Conservation (phyloP, 1,284 basidiomycete species). For the Peniophora sp. region DNA sequence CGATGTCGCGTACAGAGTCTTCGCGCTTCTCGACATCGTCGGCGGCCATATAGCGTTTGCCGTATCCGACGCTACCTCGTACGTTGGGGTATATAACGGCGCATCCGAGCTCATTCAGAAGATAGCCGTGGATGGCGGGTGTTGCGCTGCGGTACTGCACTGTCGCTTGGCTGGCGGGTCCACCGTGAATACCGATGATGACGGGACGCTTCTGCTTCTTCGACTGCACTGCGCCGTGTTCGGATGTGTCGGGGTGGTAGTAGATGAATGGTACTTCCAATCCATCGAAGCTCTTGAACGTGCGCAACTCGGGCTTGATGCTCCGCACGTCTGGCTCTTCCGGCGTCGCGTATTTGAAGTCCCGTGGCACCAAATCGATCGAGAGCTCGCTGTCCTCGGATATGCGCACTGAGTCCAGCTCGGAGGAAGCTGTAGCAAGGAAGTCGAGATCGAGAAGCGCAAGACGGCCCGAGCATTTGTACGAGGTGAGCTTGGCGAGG, state of each 20-base stretch:
- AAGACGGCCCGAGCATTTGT: constrained; percentile 19
- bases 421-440: constrained; percentile 2
- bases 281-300: constrained; percentile 28
- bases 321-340: constrained; percentile 12
- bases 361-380: constrained; percentile 7
- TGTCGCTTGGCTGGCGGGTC: constrained; percentile 27
- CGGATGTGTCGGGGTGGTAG: constrained; percentile 21
- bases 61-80: constrained; percentile 29
- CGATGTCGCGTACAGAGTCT: constrained; percentile 29
- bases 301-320: constrained; percentile 22
- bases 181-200: constrained; percentile 27
- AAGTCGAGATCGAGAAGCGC: constrained; percentile 13
- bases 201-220: constrained; percentile 17
- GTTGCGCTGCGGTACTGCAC: constrained; percentile 18
- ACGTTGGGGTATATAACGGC: constrained; percentile 31
- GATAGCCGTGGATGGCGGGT: constrained; percentile 23
- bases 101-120: constrained; percentile 26
- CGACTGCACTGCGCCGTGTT: not conserved
- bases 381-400: constrained; percentile 13
- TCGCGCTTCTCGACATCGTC: constrained; percentile 32
- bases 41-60: constrained; percentile 24
- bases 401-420: constrained; percentile 13
- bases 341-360: constrained; percentile 23
- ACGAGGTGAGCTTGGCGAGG: constrained; percentile 19
- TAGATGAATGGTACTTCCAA: constrained; percentile 28